Base-by-base conservation (phyloP, 148 eudicot genomes). In the Vaccinium darrowii region DNA sequence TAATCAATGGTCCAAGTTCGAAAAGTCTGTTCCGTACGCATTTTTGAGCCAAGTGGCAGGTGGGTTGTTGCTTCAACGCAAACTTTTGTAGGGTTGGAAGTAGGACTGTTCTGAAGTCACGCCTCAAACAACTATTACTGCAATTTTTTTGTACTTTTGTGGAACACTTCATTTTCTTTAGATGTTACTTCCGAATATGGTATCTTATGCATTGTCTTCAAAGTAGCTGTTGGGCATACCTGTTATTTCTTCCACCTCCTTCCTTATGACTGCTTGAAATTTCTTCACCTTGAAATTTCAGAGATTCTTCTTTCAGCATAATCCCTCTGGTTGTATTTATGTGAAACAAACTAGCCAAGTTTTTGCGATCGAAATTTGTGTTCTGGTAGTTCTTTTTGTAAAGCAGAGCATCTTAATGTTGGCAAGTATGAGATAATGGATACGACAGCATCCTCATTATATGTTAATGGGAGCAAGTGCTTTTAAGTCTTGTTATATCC, bases 21-120 rank as follows among this genome's bases (percentile, higher is more conserved):
- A 95, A 88, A 93, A 88, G 80, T 90, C 94, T 88, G 88, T 95
- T 86, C 95, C 95, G 7, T 92, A 90, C 87, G 98, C 96, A 79
- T 88, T 95, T 72, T 88, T 97, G 89, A 94, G 95, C 88, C 99
- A 97, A 90, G 99, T 97, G 79, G 87, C 99, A 93, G 99, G 99
- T 97, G 81, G 74, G 93, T 88, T 57, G 7, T 85, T 6, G 25
- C 58, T 50, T 53, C 71, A 50, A 36, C 36, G n/a, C 11, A 62
- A 65, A 25, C 63, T 21, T 51, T 16, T 60, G n/a, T 82, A n/a
- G 54, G 62, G 21, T 76, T n/a, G 51, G 79, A 53, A 52, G 65
- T 52, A 30, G 8, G 53, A 15, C 76, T 19, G 43, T 82, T 82
- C 43, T 51, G 47, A 49, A 47, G 60, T 23, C 69, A 25, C 47